Evolutionary conservation across 192 early-diverging fungal genomes (phyloP), one percentile per base, ranked within the genome.

Genomic region (Backusella australiensis): DNA sequence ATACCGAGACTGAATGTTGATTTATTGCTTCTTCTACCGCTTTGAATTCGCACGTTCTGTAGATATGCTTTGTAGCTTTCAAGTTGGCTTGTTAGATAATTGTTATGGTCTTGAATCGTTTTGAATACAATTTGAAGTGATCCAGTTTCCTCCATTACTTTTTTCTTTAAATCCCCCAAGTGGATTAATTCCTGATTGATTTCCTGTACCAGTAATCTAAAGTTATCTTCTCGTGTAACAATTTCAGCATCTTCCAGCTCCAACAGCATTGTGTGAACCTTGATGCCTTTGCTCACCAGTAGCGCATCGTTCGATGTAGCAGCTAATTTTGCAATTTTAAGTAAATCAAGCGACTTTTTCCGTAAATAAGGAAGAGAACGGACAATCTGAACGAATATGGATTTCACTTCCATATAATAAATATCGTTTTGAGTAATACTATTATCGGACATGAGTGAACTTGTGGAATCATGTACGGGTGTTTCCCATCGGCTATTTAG

Each of bases 61-160:
- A 98, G 81, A 75, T 98, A 98, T 7, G 95, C 94, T 85, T 95
- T 95, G 84, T 98, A 98, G 29, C 90, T 91, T 71, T 98, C 96
- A 69, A 98, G 84, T 84, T 98, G 96, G 67, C 89, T 89, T 56
- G 89, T 80, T 52, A 96, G 82, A 73, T 96, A 98, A 70, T 96
- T 93, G 87, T 98, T 98, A 84, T 98, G 96, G 73, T 96, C 95
- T 65, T 91, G 87, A 76, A 98, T 98, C 2, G 95, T 96, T 83
- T 96, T 94, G 88, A 91, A 96, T 66, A 98, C 96, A 14, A 88
- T 83, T 32, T 94, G 91, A 67, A 98, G 86, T 21, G 89, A 90
- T 21, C 76, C 73, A 15, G 94, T 91, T 79, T 98, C 96, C 65
- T 91, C 89, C 72, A 91, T 91, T 2, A 98, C 91, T 82, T 91